These are phyloP conservation scores for Spathaspora passalidarum DNA, from an alignment of 805 yeast genomes.

Conservation along the genomic window DNA sequence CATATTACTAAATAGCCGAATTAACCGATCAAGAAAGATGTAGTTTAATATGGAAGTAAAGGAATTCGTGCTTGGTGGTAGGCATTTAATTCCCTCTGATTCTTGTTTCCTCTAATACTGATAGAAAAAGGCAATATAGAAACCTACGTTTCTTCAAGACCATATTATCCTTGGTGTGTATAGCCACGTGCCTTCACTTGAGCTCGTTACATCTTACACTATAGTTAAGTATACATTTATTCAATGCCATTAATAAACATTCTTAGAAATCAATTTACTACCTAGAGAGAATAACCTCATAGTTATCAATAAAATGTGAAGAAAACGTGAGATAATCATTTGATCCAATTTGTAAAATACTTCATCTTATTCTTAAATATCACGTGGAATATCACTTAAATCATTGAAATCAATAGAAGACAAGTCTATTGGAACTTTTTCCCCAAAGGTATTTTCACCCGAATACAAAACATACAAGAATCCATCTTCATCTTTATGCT, in stretches of 20 bases:
- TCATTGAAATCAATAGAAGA: constrained; percentile 10
- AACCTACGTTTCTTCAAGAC: too few relatives aligned
- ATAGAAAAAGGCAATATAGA: too few relatives aligned
- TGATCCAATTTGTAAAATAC: too few relatives aligned
- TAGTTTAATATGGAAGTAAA: too few relatives aligned
- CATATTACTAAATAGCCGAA: too few relatives aligned
- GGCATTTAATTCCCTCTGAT: too few relatives aligned
- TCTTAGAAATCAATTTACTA: background rate
- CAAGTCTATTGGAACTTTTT: constrained; percentile 26
- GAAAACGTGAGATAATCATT: too few relatives aligned
- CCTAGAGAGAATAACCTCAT: background rate
- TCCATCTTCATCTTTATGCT: constrained; percentile 97
- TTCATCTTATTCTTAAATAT: background rate
- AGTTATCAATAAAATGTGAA: background rate
- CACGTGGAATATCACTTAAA: background rate
- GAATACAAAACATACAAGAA: constrained; percentile 93
- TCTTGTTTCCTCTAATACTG: too few relatives aligned
- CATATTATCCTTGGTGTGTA: background rate
- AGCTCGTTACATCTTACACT: background rate
- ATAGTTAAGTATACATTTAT: background rate
- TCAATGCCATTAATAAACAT: background rate
- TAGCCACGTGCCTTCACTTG: background rate
- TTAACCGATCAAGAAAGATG: too few relatives aligned
- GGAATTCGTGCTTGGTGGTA: too few relatives aligned
- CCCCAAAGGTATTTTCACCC: constrained; percentile 96